These are phyloP conservation scores for Westerdykella ornata DNA, from an alignment of 2,329 filamentous ascomycete species.

Conservation along the genomic window DNA sequence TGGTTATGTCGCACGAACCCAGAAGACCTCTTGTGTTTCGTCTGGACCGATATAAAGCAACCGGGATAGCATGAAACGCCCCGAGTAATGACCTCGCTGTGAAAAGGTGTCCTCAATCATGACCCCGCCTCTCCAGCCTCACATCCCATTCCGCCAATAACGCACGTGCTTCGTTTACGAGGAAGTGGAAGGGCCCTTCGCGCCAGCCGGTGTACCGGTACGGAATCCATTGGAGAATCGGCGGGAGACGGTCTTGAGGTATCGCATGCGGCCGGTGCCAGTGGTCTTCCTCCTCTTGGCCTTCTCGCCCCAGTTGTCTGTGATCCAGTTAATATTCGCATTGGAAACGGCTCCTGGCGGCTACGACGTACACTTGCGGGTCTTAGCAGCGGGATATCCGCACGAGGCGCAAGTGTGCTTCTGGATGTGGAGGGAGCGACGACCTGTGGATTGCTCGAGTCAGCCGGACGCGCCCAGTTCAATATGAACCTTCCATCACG, in stretches of 20 bases:
- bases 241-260: constrained; percentile 86
- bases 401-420: constrained; percentile 96
- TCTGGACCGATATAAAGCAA: constrained; percentile 29
- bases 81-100: constrained; percentile 32
- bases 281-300: constrained; percentile 99
- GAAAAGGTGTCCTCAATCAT: constrained; percentile 29
- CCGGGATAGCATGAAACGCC: constrained; percentile 34
- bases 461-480: constrained; percentile 21
- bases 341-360: background rate
- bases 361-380: constrained; percentile 87
- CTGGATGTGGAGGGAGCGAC: constrained; percentile 97
- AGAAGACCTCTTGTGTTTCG: constrained; percentile 21
- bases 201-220: constrained; percentile 76
- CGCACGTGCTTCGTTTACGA: constrained; percentile 18
- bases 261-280: constrained; percentile 91
- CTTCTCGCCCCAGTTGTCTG: constrained; percentile 99
- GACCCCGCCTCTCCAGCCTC: constrained; percentile 22
- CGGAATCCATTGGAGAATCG: constrained; percentile 98
- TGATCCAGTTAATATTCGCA: constrained; percentile 28
- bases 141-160: constrained; percentile 17
- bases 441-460: constrained; percentile 51
- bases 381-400: constrained; percentile 97
- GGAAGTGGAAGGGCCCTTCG: constrained; percentile 54
- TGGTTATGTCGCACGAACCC: constrained; percentile 34
- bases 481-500: background rate